phyloP scores from a whole-genome alignment of 1,139 yeast genomes.

The Magnusiomyces suaveolens region DNA sequence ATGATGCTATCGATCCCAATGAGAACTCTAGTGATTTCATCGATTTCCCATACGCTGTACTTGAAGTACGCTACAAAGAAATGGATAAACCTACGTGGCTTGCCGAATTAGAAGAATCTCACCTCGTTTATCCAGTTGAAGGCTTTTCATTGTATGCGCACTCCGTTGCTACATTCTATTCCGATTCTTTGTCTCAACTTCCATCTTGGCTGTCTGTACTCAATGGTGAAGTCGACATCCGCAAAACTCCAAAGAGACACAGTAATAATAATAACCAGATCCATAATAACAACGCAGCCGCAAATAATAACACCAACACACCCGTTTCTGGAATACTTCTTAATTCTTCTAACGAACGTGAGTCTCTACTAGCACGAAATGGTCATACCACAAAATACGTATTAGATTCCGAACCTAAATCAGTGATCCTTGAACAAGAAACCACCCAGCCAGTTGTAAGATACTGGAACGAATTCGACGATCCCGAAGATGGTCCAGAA shows the following conservation, averaged over 20 bases:
- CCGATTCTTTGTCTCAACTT: constrained; percentile 17
- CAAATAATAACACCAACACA: background rate
- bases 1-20: constrained; percentile 17
- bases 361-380: constrained; percentile 2
- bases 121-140: constrained; percentile 31
- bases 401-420: constrained; percentile 3
- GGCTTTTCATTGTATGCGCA: constrained; percentile 32
- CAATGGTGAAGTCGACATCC: constrained; percentile 28
- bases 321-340: background rate
- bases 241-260: constrained; percentile 24
- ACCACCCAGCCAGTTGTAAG: constrained; percentile 33
- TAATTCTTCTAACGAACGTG: constrained; percentile 6
- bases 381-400: background rate
- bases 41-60: constrained; percentile 40
- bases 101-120: constrained; percentile 31
- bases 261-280: background rate
- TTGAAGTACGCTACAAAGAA: constrained; percentile 40
- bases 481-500: constrained; percentile 44
- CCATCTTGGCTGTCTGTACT: constrained; percentile 32
- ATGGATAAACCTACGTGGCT: constrained; percentile 33
- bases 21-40: background rate
- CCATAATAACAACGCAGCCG: background rate
- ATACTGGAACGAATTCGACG: constrained; percentile 68
- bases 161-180: constrained; percentile 19
- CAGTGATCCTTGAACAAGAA: background rate